phyloP scores from a whole-genome alignment of 164 flowering plant genomes.

The Vitis labrusca region DNA sequence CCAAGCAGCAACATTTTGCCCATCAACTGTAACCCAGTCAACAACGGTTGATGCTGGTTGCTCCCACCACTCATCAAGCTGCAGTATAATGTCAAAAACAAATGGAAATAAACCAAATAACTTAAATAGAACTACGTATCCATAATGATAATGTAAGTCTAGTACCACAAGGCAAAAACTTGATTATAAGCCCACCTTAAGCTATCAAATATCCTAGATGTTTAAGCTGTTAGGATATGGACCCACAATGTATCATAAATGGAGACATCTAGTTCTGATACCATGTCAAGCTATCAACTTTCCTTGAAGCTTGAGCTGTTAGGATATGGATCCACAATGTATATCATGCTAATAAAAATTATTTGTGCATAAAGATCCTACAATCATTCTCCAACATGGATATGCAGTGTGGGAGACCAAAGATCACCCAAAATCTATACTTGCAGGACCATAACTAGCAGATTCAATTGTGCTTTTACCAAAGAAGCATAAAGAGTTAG shows the following conservation, averaged over 20 bases:
- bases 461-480: too few species aligned
- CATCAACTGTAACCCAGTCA: constrained; percentile 93
- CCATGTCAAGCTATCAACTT: too few species aligned
- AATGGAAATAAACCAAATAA: background rate
- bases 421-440: background rate
- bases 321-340: too few species aligned
- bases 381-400: background rate
- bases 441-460: too few species aligned
- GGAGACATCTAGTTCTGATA: too few species aligned
- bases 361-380: background rate
- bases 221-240: too few species aligned
- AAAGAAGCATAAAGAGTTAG: background rate
- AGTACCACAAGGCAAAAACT: background rate
- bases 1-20: constrained; percentile 91
- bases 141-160: background rate
- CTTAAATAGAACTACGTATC: too few species aligned
- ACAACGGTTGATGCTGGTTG: constrained; percentile 94
- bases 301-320: too few species aligned
- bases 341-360: background rate
- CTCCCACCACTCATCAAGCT: constrained; percentile 99
- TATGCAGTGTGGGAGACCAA: background rate
- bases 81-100: constrained; percentile 13
- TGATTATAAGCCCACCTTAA: background rate
- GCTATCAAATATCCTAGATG: background rate
- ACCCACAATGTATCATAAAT: too few species aligned